Evolutionary conservation across 2,329 filamentous ascomycete genomes (phyloP).

Genomic region (Fusarium tricinctum): DNA sequence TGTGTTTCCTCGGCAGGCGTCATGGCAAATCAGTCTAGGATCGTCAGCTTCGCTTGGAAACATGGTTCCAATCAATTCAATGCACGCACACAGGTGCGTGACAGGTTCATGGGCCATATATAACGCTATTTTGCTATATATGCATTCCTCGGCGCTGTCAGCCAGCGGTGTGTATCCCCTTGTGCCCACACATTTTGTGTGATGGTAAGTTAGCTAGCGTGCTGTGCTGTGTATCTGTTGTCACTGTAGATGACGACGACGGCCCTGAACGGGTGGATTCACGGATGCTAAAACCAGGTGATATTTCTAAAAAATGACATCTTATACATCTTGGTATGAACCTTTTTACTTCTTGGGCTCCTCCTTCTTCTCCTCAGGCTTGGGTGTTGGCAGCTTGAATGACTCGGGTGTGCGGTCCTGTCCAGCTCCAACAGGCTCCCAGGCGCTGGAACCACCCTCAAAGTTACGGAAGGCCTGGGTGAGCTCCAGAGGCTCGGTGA

Average conservation of each 20-base stretch:
- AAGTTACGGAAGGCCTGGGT: conserved; percentile 99
- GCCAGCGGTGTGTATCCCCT: conserved; percentile 27
- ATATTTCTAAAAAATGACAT: conserved; percentile 53
- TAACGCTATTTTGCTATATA: conserved; percentile 33
- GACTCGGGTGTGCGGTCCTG: conserved; percentile 83
- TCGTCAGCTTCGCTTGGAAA: conserved; percentile 45
- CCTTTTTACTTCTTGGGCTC: conserved; percentile 87
- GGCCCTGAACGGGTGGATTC: conserved; percentile 14
- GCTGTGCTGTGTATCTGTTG: conserved; percentile 25
- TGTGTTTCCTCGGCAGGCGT: conserved; percentile 25
- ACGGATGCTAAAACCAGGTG: conserved; percentile 46
- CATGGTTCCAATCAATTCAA: conserved; percentile 44
- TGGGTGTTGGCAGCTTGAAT: conserved; percentile 95
- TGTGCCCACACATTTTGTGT: conserved; percentile 23
- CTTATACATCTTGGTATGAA: conserved; percentile 51
- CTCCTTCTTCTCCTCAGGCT: conserved; percentile 92
- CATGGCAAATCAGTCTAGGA: conserved; percentile 38
- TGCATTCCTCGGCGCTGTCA: conserved; percentile 32
- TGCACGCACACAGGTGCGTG: conserved; percentile 31
- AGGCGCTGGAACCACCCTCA: conserved; percentile 83
- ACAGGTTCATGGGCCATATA: conserved; percentile 31
- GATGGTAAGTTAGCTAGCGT: conserved; percentile 20
- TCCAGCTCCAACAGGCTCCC: conserved; percentile 77
- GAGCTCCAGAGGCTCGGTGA: conserved; percentile 96
- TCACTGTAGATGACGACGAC: conserved; percentile 25